phyloP scores from a whole-genome alignment of 805 yeast genomes.

The Myxozyma geophila region DNA sequence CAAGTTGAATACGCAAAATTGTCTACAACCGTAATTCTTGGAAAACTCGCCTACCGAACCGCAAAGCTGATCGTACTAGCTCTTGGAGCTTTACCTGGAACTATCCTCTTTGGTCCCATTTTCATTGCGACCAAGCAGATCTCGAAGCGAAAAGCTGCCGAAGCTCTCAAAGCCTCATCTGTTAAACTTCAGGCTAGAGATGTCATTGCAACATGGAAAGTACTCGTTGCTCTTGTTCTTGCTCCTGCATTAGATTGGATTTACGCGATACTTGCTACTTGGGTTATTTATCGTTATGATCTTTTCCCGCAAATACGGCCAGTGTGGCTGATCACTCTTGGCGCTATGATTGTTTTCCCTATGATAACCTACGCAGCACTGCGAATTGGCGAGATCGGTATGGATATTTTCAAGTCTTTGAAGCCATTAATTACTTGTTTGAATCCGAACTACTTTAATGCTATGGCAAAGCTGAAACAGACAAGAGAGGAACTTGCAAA shows the following conservation, averaged over 20 bases:
- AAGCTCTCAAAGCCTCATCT: constrained; percentile 81
- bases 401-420: constrained; percentile 82
- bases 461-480: constrained; percentile 58
- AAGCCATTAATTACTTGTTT: constrained; percentile 70
- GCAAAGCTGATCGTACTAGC: constrained; percentile 60
- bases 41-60: constrained; percentile 55
- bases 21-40: constrained; percentile 56
- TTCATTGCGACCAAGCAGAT: constrained; percentile 78
- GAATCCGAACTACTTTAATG: constrained; percentile 44
- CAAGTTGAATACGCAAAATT: constrained; percentile 63
- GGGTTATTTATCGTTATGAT: constrained; percentile 44
- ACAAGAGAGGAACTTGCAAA: constrained; percentile 65
- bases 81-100: constrained; percentile 81
- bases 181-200: constrained; percentile 92
- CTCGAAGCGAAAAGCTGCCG: constrained; percentile 70
- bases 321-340: constrained; percentile 48
- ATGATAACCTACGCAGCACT: constrained; percentile 84
- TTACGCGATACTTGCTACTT: constrained; percentile 63
- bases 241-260: constrained; percentile 85
- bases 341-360: constrained; percentile 66
- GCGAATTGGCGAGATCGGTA: constrained; percentile 88
- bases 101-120: constrained; percentile 83
- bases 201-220: constrained; percentile 96
- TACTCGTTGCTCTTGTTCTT: constrained; percentile 80
- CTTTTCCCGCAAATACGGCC: constrained; percentile 38